Percentiles rank a stretch among this genome's conserved stretches.
These are phyloP conservation scores for Debaryomycetaceae sp. DNA, from an alignment of 1,139 yeast genomes.

Conservation along the genomic window DNA sequence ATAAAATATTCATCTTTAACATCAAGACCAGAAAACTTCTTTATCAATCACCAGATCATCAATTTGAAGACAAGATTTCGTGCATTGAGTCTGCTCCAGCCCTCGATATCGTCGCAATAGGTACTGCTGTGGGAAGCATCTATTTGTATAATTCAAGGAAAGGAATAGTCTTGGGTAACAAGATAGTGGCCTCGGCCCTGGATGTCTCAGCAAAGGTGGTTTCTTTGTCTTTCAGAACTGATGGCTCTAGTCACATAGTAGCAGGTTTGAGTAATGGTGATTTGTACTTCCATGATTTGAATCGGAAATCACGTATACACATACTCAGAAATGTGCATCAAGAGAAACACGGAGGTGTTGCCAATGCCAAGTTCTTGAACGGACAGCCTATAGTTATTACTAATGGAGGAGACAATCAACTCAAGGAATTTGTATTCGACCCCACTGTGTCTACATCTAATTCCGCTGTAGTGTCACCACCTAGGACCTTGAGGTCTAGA, in stretches of 20 bases:
- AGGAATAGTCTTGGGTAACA: conserved; percentile 50
- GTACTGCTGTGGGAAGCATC: conserved; percentile 67
- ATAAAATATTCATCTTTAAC: conserved; percentile 62
- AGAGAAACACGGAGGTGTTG: conserved; percentile 77
- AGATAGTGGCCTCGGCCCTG: conserved; percentile 57
- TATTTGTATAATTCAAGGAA: conserved; percentile 65
- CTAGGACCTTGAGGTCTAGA: conserved; percentile 85
- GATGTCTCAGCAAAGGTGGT: conserved; percentile 49
- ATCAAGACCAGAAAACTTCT: conserved; percentile 74
- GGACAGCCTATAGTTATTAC: conserved; percentile 94
- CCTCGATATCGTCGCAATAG: conserved; percentile 77
- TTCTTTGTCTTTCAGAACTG: conserved; percentile 85
- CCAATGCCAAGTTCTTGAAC: conserved; percentile 70
- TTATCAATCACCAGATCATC: conserved; percentile 50
- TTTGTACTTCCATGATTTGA: conserved; percentile 78
- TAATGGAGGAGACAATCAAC: conserved; percentile 85
- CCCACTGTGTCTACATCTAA: conserved; percentile 75
- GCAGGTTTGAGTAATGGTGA: conserved; percentile 82
- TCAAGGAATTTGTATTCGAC: conserved; percentile 91
- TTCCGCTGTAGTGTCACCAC: conserved; percentile 73
- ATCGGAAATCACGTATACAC: conserved; percentile 70
- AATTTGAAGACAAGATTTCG: conserved; percentile 51
- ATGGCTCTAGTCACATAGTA: conserved; percentile 81
- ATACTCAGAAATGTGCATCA: conserved; percentile 69
- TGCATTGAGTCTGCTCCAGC: conserved; percentile 81